Evolutionary conservation across 2,329 filamentous ascomycete species (phyloP).

Genomic region (Colletotrichum musae): DNA sequence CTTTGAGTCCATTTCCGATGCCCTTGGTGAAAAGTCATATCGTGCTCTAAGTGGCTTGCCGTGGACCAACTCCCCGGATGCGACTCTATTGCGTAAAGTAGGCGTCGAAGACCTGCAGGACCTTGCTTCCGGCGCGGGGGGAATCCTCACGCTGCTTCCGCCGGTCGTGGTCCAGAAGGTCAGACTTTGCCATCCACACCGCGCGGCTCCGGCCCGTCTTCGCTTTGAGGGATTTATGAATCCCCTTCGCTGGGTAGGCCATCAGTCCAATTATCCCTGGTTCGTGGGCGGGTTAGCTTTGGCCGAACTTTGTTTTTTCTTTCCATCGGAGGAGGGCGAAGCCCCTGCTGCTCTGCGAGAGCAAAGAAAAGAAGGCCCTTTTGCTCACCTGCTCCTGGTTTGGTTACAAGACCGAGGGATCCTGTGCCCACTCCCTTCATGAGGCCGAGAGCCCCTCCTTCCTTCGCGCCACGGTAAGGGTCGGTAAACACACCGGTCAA

Average conservation of each 20-base stretch:
- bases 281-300: slow-evolving; percentile 4
- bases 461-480: slow-evolving; percentile 49
- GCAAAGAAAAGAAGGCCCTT: slow-evolving; percentile 2
- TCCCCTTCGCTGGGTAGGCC: slow-evolving; percentile 51
- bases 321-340: background rate
- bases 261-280: slow-evolving; percentile 47
- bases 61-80: background rate
- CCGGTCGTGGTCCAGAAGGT: slow-evolving; percentile 2
- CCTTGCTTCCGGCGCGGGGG: slow-evolving; percentile 12
- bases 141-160: background rate
- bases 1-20: background rate
- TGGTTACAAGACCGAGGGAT: slow-evolving; percentile 43
- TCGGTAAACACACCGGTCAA: slow-evolving; percentile 49
- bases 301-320: background rate
- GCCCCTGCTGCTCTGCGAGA: background rate
- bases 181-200: slow-evolving; percentile 14
- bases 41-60: slow-evolving; percentile 1
- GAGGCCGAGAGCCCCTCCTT: slow-evolving; percentile 50
- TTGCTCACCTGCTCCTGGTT: slow-evolving; percentile 46
- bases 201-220: slow-evolving; percentile 4
- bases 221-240: slow-evolving; percentile 50
- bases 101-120: slow-evolving; percentile 25
- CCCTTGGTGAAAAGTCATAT: slow-evolving; percentile 6
- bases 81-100: slow-evolving; percentile 24
- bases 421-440: slow-evolving; percentile 53